These are phyloP conservation scores for Chaetomium sp. DNA, from an alignment of 2,329 filamentous ascomycete species.

Conservation along the genomic window DNA sequence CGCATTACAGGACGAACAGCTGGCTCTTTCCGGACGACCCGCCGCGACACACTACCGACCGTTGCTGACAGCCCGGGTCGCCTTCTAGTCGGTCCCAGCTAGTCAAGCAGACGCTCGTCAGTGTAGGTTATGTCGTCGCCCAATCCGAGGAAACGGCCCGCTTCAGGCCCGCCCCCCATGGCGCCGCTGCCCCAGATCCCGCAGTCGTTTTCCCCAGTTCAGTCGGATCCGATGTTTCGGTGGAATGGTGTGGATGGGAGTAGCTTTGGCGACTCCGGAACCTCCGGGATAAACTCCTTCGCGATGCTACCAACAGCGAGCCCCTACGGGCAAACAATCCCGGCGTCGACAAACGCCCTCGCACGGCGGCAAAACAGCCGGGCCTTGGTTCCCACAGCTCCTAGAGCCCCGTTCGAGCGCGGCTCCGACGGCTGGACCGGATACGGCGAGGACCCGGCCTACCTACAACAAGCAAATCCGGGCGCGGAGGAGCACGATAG, in stretches of 20 bases:
- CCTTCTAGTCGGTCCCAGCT: conserved; percentile 18
- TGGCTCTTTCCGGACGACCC: not conserved
- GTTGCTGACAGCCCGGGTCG: conserved; percentile 23
- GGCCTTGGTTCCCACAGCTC: conserved; percentile 50
- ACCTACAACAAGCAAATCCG: conserved; percentile 43
- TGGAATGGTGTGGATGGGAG: conserved; percentile 48
- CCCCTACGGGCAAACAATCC: conserved; percentile 35
- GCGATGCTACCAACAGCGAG: conserved; percentile 40
- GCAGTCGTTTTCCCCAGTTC: conserved; percentile 50
- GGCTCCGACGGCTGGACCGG: conserved; percentile 41
- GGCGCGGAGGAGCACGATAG: conserved; percentile 63
- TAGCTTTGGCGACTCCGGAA: conserved; percentile 43
- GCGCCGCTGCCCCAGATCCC: conserved; percentile 56
- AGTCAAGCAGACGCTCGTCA: conserved; percentile 30
- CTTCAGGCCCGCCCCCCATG: conserved; percentile 69
- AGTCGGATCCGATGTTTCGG: conserved; percentile 51
- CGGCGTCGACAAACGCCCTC: conserved; percentile 50
- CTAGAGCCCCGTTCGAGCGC: conserved; percentile 38
- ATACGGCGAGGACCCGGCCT: conserved; percentile 48
- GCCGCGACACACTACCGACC: not conserved
- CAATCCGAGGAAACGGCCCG: conserved; percentile 70
- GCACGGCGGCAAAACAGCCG: conserved; percentile 56
- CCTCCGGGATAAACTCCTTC: conserved; percentile 43
- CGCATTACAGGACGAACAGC: not conserved
- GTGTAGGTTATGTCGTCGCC: conserved; percentile 52